Conservation (phyloP, 805 yeast genomes). For the Pichia cabralensis region DNA sequence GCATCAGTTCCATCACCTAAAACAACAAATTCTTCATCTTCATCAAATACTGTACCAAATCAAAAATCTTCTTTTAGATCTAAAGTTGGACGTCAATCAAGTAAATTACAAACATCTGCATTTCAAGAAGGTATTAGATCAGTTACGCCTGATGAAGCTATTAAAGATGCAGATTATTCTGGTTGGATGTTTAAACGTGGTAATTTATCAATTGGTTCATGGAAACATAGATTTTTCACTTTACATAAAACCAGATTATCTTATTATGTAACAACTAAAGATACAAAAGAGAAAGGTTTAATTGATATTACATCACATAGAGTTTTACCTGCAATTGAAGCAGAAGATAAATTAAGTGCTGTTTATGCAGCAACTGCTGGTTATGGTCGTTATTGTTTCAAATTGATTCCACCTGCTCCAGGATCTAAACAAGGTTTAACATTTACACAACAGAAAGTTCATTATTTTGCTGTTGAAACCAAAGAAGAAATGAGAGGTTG, state of each 20-base stretch:
- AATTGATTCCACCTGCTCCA: conserved; percentile 93
- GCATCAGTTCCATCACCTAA: conserved; percentile 3
- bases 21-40: background rate
- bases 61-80: conserved; percentile 27
- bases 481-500: conserved; percentile 88
- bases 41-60: background rate
- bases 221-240: conserved; percentile 83
- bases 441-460: conserved; percentile 92
- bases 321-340: conserved; percentile 69
- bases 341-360: conserved; percentile 71
- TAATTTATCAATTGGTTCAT: conserved; percentile 71
- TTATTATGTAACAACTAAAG: conserved; percentile 70
- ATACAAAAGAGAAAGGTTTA: conserved; percentile 78
- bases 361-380: conserved; percentile 90
- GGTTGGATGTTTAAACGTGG: conserved; percentile 98
- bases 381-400: conserved; percentile 87
- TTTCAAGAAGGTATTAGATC: conserved; percentile 80
- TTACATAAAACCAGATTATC: conserved; percentile 90
- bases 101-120: conserved; percentile 63
- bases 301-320: conserved; percentile 94
- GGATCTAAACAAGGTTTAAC: conserved; percentile 93
- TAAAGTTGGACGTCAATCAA: conserved; percentile 29
- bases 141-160: conserved; percentile 68
- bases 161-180: conserved; percentile 60
- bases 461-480: conserved; percentile 90